Evolutionary conservation across 2,329 filamentous ascomycete species (phyloP), one percentile per base, ranked within the genome.

Genomic region (Ceratocystis eucalypticola): DNA sequence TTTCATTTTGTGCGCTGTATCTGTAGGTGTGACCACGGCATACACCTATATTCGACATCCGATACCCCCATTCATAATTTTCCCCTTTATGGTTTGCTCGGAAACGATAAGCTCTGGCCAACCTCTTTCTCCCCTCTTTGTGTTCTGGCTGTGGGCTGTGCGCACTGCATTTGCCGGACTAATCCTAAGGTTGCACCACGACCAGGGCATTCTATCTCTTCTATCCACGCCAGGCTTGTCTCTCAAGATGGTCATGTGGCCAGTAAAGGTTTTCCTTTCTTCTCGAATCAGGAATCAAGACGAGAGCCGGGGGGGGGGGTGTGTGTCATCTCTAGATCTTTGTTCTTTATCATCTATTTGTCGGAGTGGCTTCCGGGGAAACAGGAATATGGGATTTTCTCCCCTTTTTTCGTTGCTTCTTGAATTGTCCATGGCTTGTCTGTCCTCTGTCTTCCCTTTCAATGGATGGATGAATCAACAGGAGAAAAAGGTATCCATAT

Each of bases 231-330:
- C 50, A 64, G 25, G 25, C 55, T 61, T 63, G 50, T 67, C 48
- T 55, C 66, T 64, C 61, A 67, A 63, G 37, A 50, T 53, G 50
- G 66, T 67, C 66, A 67, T 67, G 66, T 67, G 66, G 66, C 61
- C 62, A 64, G 53, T 46, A 25, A 67, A 67, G 62, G 48, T 67
- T 67, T 67, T 67, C 66, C 46, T 66, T 46, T 48, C 28, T 66
- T 46, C 46, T 44, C 37, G 17, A 45, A 62, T 45, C n/a, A 62
- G 59, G 44, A 44, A 44, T 44, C 37, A 62, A 44, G 37, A 44
- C 17, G 59, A 44, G 28, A 59, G 50, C 41, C 28, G 12, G 53
- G 37, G 28, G 62, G 33, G 25, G 28, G 17, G 30, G 59, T n/a
- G 62, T n/a, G 25, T 46, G 25, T n/a, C 22, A 41, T 41, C 37